Conservation (phyloP, 257 asterid genomes). For the Ajuga chamaepitys region DNA sequence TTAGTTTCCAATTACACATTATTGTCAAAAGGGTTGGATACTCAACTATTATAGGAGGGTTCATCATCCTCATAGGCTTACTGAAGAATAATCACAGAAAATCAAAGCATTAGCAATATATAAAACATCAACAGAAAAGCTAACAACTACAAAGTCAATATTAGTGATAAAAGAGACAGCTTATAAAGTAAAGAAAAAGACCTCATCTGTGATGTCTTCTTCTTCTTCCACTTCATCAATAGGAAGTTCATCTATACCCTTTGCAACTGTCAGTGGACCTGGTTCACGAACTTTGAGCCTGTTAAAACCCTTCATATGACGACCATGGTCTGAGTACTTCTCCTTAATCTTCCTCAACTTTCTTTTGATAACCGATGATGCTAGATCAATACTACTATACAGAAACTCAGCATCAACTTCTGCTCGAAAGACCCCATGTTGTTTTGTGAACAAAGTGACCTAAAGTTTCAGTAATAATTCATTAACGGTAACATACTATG, state of each 20-base stretch:
- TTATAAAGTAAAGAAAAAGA: too few species aligned
- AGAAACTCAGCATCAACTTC: conserved; percentile 82
- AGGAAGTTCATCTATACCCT: conserved; percentile 32
- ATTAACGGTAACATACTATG: too few species aligned
- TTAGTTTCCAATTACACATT: not conserved
- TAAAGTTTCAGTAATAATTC: too few species aligned
- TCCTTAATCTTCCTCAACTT: conserved; percentile 94
- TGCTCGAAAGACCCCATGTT: conserved; percentile 85
- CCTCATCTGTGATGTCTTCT: conserved; percentile 46
- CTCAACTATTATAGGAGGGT: not conserved
- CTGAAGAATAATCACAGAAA: not conserved
- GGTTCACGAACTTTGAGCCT: conserved; percentile 61
- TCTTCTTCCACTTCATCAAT: conserved; percentile 18
- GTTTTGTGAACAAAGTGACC: conserved; percentile 88
- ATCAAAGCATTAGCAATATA: too few species aligned
- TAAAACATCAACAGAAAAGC: conserved; percentile 3
- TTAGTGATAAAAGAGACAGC: too few species aligned
- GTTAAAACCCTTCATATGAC: conserved; percentile 86
- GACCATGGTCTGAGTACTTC: conserved; percentile 86
- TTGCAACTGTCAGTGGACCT: conserved; percentile 16
- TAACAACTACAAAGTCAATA: too few species aligned
- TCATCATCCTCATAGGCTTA: not conserved
- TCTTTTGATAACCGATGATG: conserved; percentile 69
- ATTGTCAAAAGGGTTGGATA: not conserved
- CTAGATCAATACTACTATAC: conserved; percentile 73